phyloP scores from a whole-genome alignment of 225 moss, liverwort and hornwort genomes.

The Marchantia polymorpha region DNA sequence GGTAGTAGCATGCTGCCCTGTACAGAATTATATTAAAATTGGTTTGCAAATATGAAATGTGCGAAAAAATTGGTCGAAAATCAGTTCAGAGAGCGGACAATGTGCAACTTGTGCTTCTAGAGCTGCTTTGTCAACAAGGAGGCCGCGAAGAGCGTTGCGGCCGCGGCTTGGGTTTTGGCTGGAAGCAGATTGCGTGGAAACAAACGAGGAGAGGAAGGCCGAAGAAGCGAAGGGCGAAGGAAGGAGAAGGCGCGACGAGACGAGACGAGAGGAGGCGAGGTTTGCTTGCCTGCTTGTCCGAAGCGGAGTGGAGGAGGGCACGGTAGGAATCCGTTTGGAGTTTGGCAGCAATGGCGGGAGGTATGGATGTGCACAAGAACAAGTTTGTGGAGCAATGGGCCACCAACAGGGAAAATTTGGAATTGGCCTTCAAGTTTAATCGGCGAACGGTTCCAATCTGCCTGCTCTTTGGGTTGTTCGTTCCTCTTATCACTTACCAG shows the following conservation, averaged over 20 bases:
- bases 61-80: too few species aligned
- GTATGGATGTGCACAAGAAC: conserved; percentile 87
- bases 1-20: too few species aligned
- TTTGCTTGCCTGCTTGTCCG: background rate
- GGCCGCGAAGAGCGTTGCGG: too few species aligned
- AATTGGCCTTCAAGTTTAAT: conserved; percentile 77
- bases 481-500: conserved; percentile 67
- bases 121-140: too few species aligned
- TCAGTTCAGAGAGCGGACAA: too few species aligned
- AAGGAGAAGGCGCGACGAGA: background rate
- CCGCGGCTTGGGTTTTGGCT: too few species aligned
- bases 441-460: conserved; percentile 62
- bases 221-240: too few species aligned
- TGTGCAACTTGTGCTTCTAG: too few species aligned
- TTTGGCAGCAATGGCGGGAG: conserved; percentile 66
- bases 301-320: background rate
- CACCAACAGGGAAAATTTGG: conserved; percentile 77
- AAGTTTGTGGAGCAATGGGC: conserved; percentile 89
- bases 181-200: too few species aligned
- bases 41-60: too few species aligned
- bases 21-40: too few species aligned
- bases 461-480: conserved; percentile 64
- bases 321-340: background rate
- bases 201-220: too few species aligned
- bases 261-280: background rate